Evolutionary conservation across 169 alveolate species (phyloP).

Genomic region (Pseudocohnilembus persalinus): DNA sequence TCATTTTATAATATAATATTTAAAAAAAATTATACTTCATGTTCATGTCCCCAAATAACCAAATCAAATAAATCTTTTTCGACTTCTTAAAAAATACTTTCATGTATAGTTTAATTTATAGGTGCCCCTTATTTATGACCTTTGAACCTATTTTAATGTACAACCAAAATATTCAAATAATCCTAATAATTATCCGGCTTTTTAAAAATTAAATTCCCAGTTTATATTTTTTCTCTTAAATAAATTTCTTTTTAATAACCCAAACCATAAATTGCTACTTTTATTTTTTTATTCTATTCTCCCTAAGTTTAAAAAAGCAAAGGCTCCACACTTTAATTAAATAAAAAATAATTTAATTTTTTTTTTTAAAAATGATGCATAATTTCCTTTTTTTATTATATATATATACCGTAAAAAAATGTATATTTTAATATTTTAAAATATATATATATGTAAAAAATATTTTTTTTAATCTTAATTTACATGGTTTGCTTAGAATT

Average conservation of each 20-base stretch:
- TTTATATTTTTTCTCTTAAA: slow-evolving; percentile 88
- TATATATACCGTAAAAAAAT: too few relatives aligned
- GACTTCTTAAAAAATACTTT: too few relatives aligned
- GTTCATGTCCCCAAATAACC: not conserved
- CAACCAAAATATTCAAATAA: slow-evolving; percentile 91
- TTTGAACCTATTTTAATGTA: slow-evolving; percentile 95
- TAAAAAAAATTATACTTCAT: too few relatives aligned
- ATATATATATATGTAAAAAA: not conserved
- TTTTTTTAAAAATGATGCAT: too few relatives aligned
- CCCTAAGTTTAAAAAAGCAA: slow-evolving; percentile 90
- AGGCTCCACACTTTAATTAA: not conserved
- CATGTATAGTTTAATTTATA: not conserved
- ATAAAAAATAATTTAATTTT: too few relatives aligned
- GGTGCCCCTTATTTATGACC: slow-evolving; percentile 79
- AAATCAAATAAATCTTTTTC: too few relatives aligned
- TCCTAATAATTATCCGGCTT: slow-evolving; percentile 77
- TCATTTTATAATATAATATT: too few relatives aligned
- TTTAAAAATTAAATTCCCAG: slow-evolving; percentile 84
- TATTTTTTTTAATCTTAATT: not conserved
- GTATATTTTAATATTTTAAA: not conserved
- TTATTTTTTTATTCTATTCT: slow-evolving; percentile 69
- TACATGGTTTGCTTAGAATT: too few relatives aligned
- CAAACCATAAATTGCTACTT: slow-evolving; percentile 95
- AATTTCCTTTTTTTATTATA: too few relatives aligned
- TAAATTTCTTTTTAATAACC: slow-evolving; percentile 96